Evolutionary conservation across 1,139 yeast genomes (phyloP), one percentile per base, ranked within the genome.

Genomic region (Pichia sp.): DNA sequence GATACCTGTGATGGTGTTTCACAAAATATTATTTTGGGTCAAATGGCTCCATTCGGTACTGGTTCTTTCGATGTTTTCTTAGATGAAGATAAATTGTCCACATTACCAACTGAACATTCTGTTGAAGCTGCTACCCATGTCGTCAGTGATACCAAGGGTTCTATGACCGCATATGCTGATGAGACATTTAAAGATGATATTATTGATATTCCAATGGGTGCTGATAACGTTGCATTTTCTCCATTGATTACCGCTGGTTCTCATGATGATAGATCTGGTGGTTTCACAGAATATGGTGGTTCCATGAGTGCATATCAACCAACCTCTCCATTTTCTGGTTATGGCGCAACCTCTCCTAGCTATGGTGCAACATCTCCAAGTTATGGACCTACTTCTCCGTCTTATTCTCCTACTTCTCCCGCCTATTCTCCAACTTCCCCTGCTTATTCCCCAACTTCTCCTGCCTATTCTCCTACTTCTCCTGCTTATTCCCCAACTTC

Each of bases 1-100:
- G 99, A 94, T 69, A 97, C 92, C 57, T 94, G 98, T 68, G 86
- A 90, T 58, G 99, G 99, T 74, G 95, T 94, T 52, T 92, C 98
- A 38, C 97, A 94, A 65, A 94, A 92, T 63, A 96, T 94, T 49
- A 87, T 94, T 75, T 78, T 94, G 61, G 99, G 99, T 43, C 98
- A 94, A 73, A 79, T 92, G 78, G 97, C 98, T 24, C 98, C 98
- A 49, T 78, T 94, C 58, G 99, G 99, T 66, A 94, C 99, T 4
- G 99, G 99, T 61, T 84, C 96, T 2, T 94, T 94, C 62, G 98
- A 92, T 64, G 94, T 94, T 39, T 82, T 87, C 81, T 82, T 94
- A 53, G 96, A 94, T 64, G 97, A 94, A 58, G 81, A 82, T 60
- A 80, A 89, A 74, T 75, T 94, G 63, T 82, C 83, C 53, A 66